phyloP scores from a whole-genome alignment of 1,284 basidiomycete genomes.

The Tilletia horrida region DNA sequence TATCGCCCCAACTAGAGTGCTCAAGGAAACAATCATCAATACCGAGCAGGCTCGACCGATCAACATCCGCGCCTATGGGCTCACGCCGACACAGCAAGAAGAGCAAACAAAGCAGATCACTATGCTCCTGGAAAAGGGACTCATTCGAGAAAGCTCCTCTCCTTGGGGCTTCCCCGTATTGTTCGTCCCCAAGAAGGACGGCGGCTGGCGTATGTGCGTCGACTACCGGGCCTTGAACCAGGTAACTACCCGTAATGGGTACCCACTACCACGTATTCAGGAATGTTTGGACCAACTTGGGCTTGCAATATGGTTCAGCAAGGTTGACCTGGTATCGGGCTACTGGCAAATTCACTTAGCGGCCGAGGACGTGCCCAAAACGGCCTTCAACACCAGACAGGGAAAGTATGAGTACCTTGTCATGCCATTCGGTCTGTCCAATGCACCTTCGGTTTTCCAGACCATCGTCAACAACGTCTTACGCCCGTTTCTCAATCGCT shows the following conservation, averaged over 20 bases:
- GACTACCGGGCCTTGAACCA: slow-evolving; percentile 59
- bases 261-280: slow-evolving; percentile 56
- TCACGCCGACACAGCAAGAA: neutral
- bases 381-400: neutral
- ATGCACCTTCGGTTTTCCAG: slow-evolving; percentile 6
- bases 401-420: slow-evolving; percentile 4
- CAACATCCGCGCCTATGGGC: slow-evolving; percentile 1
- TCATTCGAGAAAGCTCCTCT: neutral
- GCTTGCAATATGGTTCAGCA: slow-evolving; percentile 53
- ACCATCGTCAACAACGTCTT: slow-evolving; percentile 7
- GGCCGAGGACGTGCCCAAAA: neutral
- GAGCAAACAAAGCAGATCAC: slow-evolving; percentile 1
- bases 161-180: slow-evolving; percentile 48
- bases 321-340: slow-evolving; percentile 49
- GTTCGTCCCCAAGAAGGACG: slow-evolving; percentile 61
- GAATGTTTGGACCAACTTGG: slow-evolving; percentile 55
- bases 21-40: neutral
- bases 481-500: neutral
- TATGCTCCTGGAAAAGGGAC: neutral
- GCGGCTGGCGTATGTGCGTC: slow-evolving; percentile 56
- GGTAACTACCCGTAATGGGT: slow-evolving; percentile 55
- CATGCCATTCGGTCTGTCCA: slow-evolving; percentile 8
- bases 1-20: neutral
- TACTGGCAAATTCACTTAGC: neutral
- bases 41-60: neutral